These are phyloP conservation scores for Avena atlantica DNA, from an alignment of 176 grass and related monocot genomes.

Conservation along the genomic window DNA sequence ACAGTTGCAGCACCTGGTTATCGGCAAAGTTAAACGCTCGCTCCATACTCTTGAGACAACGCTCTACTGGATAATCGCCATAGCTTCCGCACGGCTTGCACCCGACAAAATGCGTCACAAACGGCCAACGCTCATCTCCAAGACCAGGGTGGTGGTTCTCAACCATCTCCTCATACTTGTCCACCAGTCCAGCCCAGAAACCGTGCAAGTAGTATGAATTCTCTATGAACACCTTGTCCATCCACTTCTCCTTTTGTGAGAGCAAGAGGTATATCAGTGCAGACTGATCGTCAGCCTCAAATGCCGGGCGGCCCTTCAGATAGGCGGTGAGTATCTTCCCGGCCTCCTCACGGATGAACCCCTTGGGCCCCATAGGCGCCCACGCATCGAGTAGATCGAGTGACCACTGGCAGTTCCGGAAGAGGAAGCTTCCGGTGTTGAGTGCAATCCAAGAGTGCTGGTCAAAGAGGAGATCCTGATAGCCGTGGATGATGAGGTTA, in stretches of 20 bases:
- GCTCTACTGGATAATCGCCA: constrained; percentile 84
- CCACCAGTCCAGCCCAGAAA: constrained; percentile 86
- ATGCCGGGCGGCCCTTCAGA: constrained; percentile 81
- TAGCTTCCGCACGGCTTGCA: constrained; percentile 96
- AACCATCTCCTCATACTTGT: constrained; percentile 98
- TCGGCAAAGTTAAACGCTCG: constrained; percentile 93
- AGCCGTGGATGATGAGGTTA: constrained; percentile 94
- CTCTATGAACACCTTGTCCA: constrained; percentile 85
- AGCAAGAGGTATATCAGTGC: constrained; percentile 91
- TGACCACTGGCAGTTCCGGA: constrained; percentile 92
- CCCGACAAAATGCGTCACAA: constrained; percentile 91
- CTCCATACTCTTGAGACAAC: constrained; percentile 92
- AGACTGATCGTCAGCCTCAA: constrained; percentile 94
- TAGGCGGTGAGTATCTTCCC: constrained; percentile 78
- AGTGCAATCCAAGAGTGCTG: constrained; percentile 88
- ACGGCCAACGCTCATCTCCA: constrained; percentile 92
- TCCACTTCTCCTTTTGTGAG: constrained; percentile 83
- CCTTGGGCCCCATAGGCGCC: constrained; percentile 94
- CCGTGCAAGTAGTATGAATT: constrained; percentile 96
- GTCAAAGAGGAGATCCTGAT: constrained; percentile 84
- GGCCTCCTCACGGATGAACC: constrained; percentile 64
- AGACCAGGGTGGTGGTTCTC: constrained; percentile 84
- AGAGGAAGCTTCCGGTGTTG: constrained; percentile 92
- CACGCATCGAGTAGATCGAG: constrained; percentile 80
- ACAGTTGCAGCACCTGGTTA: constrained; percentile 82